Evolutionary conservation across 2,329 filamentous ascomycete genomes (phyloP).

Genomic region (Pseudogymnoascus sp.): DNA sequence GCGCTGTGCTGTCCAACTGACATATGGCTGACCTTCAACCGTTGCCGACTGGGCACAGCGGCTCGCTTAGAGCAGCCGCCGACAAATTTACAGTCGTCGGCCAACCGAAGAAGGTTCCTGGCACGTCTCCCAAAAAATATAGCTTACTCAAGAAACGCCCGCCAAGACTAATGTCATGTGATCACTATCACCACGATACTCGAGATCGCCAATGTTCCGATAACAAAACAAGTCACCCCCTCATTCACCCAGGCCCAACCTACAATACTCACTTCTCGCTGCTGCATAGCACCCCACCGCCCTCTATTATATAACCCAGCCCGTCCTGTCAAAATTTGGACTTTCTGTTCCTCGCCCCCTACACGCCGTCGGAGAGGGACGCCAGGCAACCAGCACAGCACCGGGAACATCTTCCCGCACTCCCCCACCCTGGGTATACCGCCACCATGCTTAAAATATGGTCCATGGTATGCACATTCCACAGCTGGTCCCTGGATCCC

Average conservation of each 20-base stretch:
- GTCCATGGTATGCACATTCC: constrained; percentile 68
- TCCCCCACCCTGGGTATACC: background rate
- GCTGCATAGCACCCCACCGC: background rate
- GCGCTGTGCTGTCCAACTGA: background rate
- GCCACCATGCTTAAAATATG: constrained; percentile 95
- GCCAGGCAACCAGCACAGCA: background rate
- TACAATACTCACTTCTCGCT: background rate
- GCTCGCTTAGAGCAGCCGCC: background rate
- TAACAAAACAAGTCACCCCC: constrained; percentile 4
- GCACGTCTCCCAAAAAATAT: background rate
- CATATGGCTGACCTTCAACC: background rate
- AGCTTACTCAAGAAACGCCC: background rate
- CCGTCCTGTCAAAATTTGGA: background rate
- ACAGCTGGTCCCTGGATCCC: constrained; percentile 8
- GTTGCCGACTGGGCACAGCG: background rate
- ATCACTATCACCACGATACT: constrained; percentile 1
- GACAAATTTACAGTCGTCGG: background rate
- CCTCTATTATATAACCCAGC: background rate
- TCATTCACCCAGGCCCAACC: background rate
- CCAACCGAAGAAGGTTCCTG: background rate
- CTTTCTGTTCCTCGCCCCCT: background rate
- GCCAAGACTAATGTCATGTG: background rate
- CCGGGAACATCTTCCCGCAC: background rate
- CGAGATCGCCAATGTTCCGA: constrained; percentile 3
- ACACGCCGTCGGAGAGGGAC: background rate